A percentile compares a stretch with the other conserved stretches of the same genome.
These are phyloP conservation scores for Agarophyton chilense DNA, from an alignment of 23 red algal genomes.

Conservation along the genomic window DNA sequence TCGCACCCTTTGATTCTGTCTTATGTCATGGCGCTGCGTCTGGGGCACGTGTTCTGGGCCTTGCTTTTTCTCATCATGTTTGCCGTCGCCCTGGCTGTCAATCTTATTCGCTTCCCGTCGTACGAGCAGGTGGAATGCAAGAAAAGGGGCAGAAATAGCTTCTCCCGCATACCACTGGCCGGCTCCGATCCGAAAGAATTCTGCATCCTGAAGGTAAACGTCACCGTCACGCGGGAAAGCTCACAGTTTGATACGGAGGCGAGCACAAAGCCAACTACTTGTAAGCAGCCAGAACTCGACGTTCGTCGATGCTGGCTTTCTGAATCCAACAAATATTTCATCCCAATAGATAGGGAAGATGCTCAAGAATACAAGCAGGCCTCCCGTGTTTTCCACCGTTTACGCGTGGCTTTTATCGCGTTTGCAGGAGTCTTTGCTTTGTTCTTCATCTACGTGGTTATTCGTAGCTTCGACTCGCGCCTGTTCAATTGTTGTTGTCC, in stretches of 20 bases:
- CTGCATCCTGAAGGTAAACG: neutral
- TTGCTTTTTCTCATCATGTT: conserved; percentile 17
- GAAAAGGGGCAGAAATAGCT: neutral
- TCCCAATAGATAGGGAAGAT: neutral
- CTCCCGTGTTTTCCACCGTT: neutral
- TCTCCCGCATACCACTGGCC: neutral
- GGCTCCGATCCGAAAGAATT: neutral
- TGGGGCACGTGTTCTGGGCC: neutral
- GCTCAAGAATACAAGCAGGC: neutral
- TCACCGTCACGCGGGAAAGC: neutral
- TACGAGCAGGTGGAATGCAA: conserved; percentile 3
- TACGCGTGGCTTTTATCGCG: conserved; percentile 1
- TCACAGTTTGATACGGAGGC: neutral
- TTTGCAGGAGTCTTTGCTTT: conserved; percentile 2
- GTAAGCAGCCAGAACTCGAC: too few relatives aligned
- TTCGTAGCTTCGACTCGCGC: neutral
- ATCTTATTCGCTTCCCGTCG: neutral
- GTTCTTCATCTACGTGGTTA: neutral
- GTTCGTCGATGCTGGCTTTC: conserved; percentile 8
- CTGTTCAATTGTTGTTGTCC: neutral
- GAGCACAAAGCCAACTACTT: neutral
- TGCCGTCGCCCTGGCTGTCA: conserved; percentile 11
- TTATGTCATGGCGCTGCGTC: neutral
- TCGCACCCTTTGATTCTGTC: neutral
- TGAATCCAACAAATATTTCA: neutral